Evolutionary conservation across 1,139 yeast species (phyloP), one percentile per base, ranked within the genome.

Genomic region (Candida buenavistaensis): DNA sequence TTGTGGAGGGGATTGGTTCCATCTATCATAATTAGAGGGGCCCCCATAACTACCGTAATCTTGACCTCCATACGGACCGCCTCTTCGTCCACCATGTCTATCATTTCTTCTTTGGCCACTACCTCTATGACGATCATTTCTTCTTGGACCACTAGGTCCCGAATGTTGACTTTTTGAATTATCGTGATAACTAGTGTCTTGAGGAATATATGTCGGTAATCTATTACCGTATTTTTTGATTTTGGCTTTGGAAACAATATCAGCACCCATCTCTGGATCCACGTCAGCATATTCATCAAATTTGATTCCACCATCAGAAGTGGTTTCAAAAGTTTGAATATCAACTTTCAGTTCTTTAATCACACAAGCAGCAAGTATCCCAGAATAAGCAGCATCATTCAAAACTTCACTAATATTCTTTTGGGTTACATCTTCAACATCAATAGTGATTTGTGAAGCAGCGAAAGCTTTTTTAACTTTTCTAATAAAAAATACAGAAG

Each of bases 261-360:
- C 79, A 7, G 81, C 72, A 1, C 90, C 92, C 23, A 77, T 81
- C 26, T 77, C 77, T 4, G 80, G 66, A 6, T 81, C 80, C 14
- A 87, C 70, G 37, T 76, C 75, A 4, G 84, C 73, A 52, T 88
- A 89, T 52, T 89, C 96, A 50, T 87, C 95, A 55, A 84, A 89
- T 46, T 81, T 79, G 21, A 89, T 78, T 1, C 78, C 78, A n/a
- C 88, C 89, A 45, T 78, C 82, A 0, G 78, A 62, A 1, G 82
- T 72, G 23, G 70, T 72, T 51, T 85, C 86, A 54, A 84, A 89
- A 1, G 85, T 75, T 52, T 84, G 94, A 13, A 86, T 64, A 51
- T 85, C 88, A 12, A 88, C 72, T 38, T 67, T 71, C 32, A 70
- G 65, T 35, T 71, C 73, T 44, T 79, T 77, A n/a, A 88, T 68